Evolutionary conservation across 2,329 filamentous ascomycete species (phyloP).

Genomic region (Curvularia hawaiiensis): DNA sequence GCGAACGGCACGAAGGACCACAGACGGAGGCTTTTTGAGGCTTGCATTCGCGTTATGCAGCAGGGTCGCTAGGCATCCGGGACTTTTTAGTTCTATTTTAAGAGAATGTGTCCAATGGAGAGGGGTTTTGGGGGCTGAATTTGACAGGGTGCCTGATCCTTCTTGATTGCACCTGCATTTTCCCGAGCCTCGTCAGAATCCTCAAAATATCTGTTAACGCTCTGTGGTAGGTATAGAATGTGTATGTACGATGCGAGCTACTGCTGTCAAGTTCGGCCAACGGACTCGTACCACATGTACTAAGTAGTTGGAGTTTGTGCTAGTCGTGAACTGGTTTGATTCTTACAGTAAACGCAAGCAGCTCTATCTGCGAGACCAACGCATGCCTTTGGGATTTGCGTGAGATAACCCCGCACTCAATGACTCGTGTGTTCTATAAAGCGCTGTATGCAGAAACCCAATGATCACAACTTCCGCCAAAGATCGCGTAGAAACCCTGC

Average conservation of each 20-base stretch:
- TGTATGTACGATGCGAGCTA: neutral
- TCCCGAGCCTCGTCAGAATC: neutral
- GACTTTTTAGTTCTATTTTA: neutral
- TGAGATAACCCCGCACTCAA: neutral
- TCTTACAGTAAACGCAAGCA: too few species aligned
- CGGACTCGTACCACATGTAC: neutral
- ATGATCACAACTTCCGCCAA: constrained; percentile 16
- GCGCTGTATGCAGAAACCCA: neutral
- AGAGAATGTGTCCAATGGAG: neutral
- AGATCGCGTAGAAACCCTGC: constrained; percentile 16
- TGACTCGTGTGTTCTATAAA: too few species aligned
- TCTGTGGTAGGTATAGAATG: neutral
- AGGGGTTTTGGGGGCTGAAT: neutral
- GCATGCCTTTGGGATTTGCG: neutral
- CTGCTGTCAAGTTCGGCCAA: neutral
- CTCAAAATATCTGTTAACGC: neutral
- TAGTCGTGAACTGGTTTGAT: neutral
- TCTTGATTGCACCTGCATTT: neutral
- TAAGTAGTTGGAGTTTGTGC: neutral
- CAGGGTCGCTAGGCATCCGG: constrained; percentile 3
- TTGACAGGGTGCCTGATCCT: neutral
- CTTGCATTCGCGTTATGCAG: constrained; percentile 11
- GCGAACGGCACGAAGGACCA: constrained; percentile 5
- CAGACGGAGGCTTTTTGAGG: neutral
- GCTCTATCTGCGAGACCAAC: neutral